Evolutionary conservation across 192 early-diverging fungal genomes (phyloP).

Genomic region (Allomyces macrogynus): DNA sequence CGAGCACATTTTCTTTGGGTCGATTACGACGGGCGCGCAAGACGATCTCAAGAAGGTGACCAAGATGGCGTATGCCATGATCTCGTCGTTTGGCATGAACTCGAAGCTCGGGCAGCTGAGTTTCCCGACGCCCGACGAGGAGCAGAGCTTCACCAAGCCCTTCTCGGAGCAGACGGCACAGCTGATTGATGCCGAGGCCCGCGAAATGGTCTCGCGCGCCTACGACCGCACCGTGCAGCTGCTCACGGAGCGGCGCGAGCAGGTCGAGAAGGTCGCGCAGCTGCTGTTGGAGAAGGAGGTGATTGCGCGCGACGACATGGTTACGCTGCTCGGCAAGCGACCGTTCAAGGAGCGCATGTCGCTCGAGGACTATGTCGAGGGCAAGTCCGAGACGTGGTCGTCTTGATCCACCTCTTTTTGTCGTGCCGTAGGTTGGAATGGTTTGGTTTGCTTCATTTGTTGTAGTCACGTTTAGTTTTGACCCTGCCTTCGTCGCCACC

Average conservation of each 20-base stretch:
- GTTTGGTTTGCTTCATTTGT: no score
- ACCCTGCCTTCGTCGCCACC: no score
- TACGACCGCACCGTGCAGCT: conserved; percentile 63
- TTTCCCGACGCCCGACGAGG: conserved; percentile 44
- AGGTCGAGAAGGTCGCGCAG: conserved; percentile 82
- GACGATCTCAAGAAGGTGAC: conserved; percentile 97
- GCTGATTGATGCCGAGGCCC: conserved; percentile 87
- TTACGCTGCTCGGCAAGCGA: conserved; percentile 61
- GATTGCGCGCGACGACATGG: conserved; percentile 88
- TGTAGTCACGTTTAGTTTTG: no score
- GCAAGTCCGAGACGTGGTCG: neutral
- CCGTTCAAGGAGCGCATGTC: conserved; percentile 55
- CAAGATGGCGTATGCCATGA: conserved; percentile 88
- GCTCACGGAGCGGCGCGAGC: conserved; percentile 59
- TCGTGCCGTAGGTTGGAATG: no score
- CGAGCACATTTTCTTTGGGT: conserved; percentile 81
- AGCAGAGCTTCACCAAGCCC: conserved; percentile 69
- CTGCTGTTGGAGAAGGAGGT: conserved; percentile 93
- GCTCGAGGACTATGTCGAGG: conserved; percentile 41
- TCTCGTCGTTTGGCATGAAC: conserved; percentile 92
- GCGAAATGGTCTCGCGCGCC: conserved; percentile 56
- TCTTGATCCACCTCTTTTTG: no score
- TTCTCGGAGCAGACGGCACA: conserved; percentile 86
- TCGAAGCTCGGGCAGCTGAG: conserved; percentile 64
- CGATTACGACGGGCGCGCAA: conserved; percentile 90